These are phyloP conservation scores for Clitoria ternatea DNA, from an alignment of 306 rosid species.

Conservation along the genomic window DNA sequence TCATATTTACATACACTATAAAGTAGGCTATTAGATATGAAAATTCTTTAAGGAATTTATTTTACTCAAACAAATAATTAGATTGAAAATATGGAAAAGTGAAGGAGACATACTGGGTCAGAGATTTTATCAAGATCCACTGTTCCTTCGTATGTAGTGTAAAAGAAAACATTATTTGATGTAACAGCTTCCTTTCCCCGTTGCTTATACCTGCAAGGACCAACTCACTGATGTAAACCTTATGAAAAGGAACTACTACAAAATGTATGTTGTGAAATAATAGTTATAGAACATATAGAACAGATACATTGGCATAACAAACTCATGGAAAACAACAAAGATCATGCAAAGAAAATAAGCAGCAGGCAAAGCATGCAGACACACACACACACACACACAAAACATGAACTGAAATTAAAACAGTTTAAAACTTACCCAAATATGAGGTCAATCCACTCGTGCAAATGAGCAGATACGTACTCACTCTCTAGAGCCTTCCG, in stretches of 20 bases:
- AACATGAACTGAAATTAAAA: slow-evolving; percentile 1
- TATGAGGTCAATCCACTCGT: slow-evolving; percentile 97
- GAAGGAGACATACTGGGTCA: slow-evolving; percentile 73
- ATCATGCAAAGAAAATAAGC: neutral
- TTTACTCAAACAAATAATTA: slow-evolving; percentile 12
- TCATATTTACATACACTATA: neutral
- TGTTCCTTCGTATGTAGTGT: slow-evolving; percentile 94
- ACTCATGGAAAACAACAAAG: neutral
- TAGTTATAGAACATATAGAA: no score
- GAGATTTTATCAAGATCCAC: slow-evolving; percentile 97
- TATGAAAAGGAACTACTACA: slow-evolving; percentile 8
- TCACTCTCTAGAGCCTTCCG: slow-evolving; percentile 97
- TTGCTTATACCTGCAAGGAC: slow-evolving; percentile 77
- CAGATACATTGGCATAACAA: slow-evolving; percentile 23
- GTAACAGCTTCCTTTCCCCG: slow-evolving; percentile 91
- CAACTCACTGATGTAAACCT: slow-evolving; percentile 24
- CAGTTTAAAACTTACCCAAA: slow-evolving; percentile 64
- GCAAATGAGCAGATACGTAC: slow-evolving; percentile 86
- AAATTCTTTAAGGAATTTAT: neutral
- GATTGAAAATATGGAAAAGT: slow-evolving; percentile 18
- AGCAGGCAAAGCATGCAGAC: neutral
- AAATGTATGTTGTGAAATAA: slow-evolving; percentile 20
- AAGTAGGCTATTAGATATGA: no score
- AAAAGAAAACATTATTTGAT: slow-evolving; percentile 94
- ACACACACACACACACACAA: neutral